Conservation (phyloP, 2,329 filamentous ascomycete species). For the Fusarium sp. region DNA sequence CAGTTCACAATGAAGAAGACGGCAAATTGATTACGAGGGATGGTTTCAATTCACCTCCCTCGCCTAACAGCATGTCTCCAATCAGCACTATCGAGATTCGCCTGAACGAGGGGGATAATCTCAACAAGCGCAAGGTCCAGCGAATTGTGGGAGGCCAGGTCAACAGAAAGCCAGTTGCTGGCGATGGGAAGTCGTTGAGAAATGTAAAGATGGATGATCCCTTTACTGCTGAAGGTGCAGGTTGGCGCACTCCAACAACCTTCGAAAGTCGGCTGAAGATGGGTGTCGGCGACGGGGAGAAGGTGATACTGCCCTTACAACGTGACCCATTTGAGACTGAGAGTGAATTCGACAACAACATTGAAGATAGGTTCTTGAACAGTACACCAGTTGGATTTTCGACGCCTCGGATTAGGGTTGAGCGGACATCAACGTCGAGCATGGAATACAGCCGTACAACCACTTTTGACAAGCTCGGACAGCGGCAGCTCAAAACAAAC, state of each 20-base stretch:
- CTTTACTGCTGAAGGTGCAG: slow-evolving; percentile 40
- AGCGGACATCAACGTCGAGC: slow-evolving; percentile 30
- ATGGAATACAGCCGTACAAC: slow-evolving; percentile 23
- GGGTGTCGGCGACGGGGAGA: slow-evolving; percentile 5
- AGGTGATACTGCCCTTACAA: slow-evolving; percentile 4
- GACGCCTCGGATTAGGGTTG: slow-evolving; percentile 48
- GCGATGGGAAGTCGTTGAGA: slow-evolving; percentile 44
- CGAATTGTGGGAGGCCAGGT: slow-evolving; percentile 46
- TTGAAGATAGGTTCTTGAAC: slow-evolving; percentile 52
- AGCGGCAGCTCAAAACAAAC: slow-evolving; percentile 3
- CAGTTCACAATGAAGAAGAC: background rate
- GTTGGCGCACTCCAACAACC: slow-evolving; percentile 33
- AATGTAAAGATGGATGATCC: slow-evolving; percentile 45
- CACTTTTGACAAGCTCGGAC: slow-evolving; percentile 9
- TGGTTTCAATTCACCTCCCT: slow-evolving; percentile 3
- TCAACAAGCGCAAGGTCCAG: slow-evolving; percentile 50
- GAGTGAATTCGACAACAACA: slow-evolving; percentile 50
- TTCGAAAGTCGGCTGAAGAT: slow-evolving; percentile 40
- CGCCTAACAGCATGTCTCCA: slow-evolving; percentile 27
- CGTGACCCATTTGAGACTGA: slow-evolving; percentile 50
- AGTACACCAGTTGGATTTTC: slow-evolving; percentile 51
- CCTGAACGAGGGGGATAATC: slow-evolving; percentile 49
- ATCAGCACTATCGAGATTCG: slow-evolving; percentile 48
- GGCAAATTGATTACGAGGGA: slow-evolving; percentile 13
- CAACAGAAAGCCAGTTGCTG: slow-evolving; percentile 43